These are phyloP conservation scores for Aspergillus sp. DNA, from an alignment of 2,329 filamentous ascomycete species.

Conservation along the genomic window DNA sequence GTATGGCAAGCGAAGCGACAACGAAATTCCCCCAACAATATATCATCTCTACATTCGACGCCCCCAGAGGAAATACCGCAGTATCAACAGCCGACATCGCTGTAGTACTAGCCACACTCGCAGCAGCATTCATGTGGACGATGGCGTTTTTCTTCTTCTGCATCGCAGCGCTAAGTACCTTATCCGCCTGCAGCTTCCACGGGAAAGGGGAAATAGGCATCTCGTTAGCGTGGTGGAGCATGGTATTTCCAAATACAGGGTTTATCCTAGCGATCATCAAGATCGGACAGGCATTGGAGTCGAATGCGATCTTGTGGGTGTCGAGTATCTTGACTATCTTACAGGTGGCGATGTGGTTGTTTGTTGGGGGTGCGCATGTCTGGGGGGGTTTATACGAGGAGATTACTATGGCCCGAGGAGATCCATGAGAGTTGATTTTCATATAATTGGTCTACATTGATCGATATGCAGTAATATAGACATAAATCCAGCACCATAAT, in stretches of 20 bases:
- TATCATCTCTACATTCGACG: slow-evolving; percentile 15
- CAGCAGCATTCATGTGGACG: slow-evolving; percentile 44
- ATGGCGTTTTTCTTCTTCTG: slow-evolving; percentile 50
- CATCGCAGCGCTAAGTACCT: slow-evolving; percentile 35
- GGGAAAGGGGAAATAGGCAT: slow-evolving; percentile 1
- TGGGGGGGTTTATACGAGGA: background rate
- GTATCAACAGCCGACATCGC: slow-evolving; percentile 34
- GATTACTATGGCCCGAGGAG: background rate
- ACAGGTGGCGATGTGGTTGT: slow-evolving; percentile 7
- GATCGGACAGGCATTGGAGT: slow-evolving; percentile 31
- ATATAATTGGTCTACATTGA: background rate
- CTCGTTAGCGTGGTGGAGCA: slow-evolving; percentile 14
- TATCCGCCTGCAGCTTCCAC: slow-evolving; percentile 10
- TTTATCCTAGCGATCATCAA: slow-evolving; percentile 40
- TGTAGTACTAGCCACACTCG: slow-evolving; percentile 35
- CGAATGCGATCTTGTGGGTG: slow-evolving; percentile 25
- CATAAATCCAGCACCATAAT: no score
- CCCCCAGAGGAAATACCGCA: slow-evolving; percentile 8
- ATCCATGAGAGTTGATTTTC: background rate
- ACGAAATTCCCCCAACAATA: slow-evolving; percentile 20
- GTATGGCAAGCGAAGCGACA: slow-evolving; percentile 39
- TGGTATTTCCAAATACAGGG: slow-evolving; percentile 39
- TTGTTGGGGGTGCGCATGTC: background rate
- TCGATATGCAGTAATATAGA: background rate
- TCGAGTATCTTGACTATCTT: slow-evolving; percentile 3